Base-by-base conservation (phyloP, 176 grass and related monocot genomes). In the Carex parvula region DNA sequence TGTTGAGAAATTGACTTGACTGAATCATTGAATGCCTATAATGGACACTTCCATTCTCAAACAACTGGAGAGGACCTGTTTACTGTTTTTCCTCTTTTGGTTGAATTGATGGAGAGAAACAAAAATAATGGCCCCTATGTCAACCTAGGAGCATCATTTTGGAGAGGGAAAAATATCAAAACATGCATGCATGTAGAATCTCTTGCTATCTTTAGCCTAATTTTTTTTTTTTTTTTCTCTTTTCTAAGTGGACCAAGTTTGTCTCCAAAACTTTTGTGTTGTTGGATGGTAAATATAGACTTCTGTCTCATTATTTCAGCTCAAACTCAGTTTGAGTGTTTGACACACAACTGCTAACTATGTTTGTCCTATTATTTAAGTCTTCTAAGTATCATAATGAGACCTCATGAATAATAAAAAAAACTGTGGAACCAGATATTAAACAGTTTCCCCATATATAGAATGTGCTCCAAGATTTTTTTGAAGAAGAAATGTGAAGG, bases 91-190 rank as follows among this genome's bases (percentile, higher is more conserved):
- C 57, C 17, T n/a, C 22, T 56, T 77, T 56, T n/a, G 21, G 50
- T 26, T 30, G 52, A 77, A 76, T 74, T 76, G 72, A 76, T 76
- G 22, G 24, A 57, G 73, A 77, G 73, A 77, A 77, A 24, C 11
- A 77, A 57, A 46, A 50, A 54, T 76, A 30, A 30, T 56, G 17
- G 50, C 14, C 16, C 50, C 73, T 77, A 77, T 77, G 73, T 77
- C 21, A 77, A 33, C 73, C 73, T 77, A 77, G 73, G 73, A 77
- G 73, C 73, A 77, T 77, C 73, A 56, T 77, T 77, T 56, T 77
- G 24, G 73, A 77, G 73, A 57, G 50, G 22, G 48, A 8, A 77
- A 33, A 77, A 77, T 24, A 77, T 76, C 15, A 56, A 44, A 77
- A 9, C 67, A 69, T 26, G 26, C 26, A 39, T 39, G 37, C 37